Evolutionary conservation across 768 basidiomycete species (phyloP), one percentile per base, ranked within the genome.

Genomic region (Lepiota venenata): DNA sequence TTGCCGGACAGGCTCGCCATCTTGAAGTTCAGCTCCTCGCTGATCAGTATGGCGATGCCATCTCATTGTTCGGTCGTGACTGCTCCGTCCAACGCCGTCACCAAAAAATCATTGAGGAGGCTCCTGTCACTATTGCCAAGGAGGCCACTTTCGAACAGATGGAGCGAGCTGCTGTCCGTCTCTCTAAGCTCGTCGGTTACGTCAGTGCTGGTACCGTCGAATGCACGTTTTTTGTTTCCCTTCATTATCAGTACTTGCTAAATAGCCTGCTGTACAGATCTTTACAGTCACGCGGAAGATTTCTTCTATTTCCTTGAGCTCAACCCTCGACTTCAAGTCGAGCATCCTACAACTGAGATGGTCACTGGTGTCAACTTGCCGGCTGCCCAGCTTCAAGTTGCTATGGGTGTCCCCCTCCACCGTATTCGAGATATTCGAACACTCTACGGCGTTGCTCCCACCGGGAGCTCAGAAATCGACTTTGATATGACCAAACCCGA

Each of bases 321-420:
- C 56, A 99, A 99, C 71, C 97, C 97, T 43, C 95, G 97, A 80
- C 87, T 99, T 18, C 97, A 99, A 75, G 97, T 99, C 64, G 97
- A 99, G 74, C 97, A 99, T 70, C 97, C 97, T 9, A 99, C 97
- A 10, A 99, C 97, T 18, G 97, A 99, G 71, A 99, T 98, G 93
- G 97, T 98, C n/a, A 87, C 90, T 3, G 97, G 97, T 9, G 96
- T 98, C 73, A 97, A 98, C 71, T 82, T 99, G 48, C 97, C 97
- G 21, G 94, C 95, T 52, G 91, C 97, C 10, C 97, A 99, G 68
- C 83, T 98, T 44, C 96, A 98, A 69, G 78, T 99, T 59, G 93
- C 97, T 22, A 99, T 99, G 97, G 97, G 97, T 74, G 80, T 98
- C 53, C 94, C 97, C 41, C 79, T 99, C 47, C 91, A 97, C 70